phyloP scores from a whole-genome alignment of 2,329 filamentous ascomycete genomes.

The Sphaerostilbella broomeana region DNA sequence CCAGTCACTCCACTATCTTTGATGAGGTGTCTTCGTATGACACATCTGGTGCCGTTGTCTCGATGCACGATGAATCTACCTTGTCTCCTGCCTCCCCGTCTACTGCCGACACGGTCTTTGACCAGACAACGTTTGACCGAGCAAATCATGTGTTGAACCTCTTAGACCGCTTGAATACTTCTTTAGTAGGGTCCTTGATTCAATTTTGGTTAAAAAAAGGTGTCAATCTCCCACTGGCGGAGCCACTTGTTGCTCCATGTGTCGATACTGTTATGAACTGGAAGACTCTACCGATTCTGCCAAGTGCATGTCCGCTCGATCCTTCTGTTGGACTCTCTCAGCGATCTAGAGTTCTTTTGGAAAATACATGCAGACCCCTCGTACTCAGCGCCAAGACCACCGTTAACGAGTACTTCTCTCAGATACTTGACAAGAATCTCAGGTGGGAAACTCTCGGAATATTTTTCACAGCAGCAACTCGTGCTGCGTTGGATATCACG shows the following conservation, averaged over 20 bases:
- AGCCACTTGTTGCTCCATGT: constrained; percentile 5
- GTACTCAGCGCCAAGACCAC: constrained; percentile 1
- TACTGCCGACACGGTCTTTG: constrained; percentile 3
- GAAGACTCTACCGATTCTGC: constrained; percentile 2
- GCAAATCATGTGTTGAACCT: constrained; percentile 6
- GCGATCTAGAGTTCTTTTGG: constrained; percentile 2
- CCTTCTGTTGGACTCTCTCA: not conserved
- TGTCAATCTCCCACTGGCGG: constrained; percentile 1
- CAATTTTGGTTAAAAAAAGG: constrained; percentile 10
- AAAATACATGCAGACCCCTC: constrained; percentile 3
- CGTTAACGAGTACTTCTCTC: constrained; percentile 1
- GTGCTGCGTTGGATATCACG: constrained; percentile 6
- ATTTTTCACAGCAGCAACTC: constrained; percentile 5
- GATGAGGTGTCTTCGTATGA: constrained; percentile 9
- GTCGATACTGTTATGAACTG: constrained; percentile 2
- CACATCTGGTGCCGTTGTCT: not conserved
- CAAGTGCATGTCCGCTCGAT: not conserved
- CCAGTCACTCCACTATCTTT: constrained; percentile 7
- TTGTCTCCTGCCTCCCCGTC: not conserved
- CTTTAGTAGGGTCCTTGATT: constrained; percentile 2
- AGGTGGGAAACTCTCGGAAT: constrained; percentile 7
- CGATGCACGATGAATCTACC: constrained; percentile 1
- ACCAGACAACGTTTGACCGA: constrained; percentile 7
- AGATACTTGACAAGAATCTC: constrained; percentile 6
- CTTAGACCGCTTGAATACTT: constrained; percentile 4